Conservation (phyloP, 192 early-diverging fungal species). For the Dispira parvispora region DNA sequence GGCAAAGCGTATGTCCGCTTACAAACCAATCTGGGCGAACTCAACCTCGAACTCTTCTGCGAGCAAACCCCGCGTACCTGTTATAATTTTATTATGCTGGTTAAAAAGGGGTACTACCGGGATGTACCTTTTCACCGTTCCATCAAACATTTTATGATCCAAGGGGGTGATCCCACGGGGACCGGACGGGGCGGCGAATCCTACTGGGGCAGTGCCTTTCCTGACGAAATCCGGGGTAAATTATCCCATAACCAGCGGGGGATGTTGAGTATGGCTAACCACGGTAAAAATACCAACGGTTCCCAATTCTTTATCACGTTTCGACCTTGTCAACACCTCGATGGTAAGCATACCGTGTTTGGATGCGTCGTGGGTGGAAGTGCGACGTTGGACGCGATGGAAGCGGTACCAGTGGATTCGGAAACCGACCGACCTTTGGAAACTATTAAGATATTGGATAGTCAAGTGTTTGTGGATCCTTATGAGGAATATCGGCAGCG, state of each 20-base stretch:
- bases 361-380: slow-evolving; percentile 81
- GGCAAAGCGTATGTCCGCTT: slow-evolving; percentile 62
- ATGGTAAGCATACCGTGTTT: slow-evolving; percentile 89
- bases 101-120: slow-evolving; percentile 77
- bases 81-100: slow-evolving; percentile 82
- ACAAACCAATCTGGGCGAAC: slow-evolving; percentile 62
- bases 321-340: slow-evolving; percentile 42
- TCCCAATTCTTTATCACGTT: slow-evolving; percentile 58
- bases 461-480: slow-evolving; percentile 69
- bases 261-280: slow-evolving; percentile 89
- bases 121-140: slow-evolving; percentile 67
- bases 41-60: slow-evolving; percentile 69
- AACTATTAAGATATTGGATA: slow-evolving; percentile 57
- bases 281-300: slow-evolving; percentile 76
- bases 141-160: slow-evolving; percentile 90
- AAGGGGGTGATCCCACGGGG: slow-evolving; percentile 93
- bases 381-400: slow-evolving; percentile 64
- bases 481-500: slow-evolving; percentile 57
- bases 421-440: slow-evolving; percentile 50
- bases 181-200: slow-evolving; percentile 81
- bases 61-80: slow-evolving; percentile 70
- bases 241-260: slow-evolving; percentile 67
- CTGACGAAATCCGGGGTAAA: slow-evolving; percentile 49
- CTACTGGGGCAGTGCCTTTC: slow-evolving; percentile 46
- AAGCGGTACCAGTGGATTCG: slow-evolving; percentile 49